Conservation (phyloP, 257 asterid species). For the Solanum chiquidenum region DNA sequence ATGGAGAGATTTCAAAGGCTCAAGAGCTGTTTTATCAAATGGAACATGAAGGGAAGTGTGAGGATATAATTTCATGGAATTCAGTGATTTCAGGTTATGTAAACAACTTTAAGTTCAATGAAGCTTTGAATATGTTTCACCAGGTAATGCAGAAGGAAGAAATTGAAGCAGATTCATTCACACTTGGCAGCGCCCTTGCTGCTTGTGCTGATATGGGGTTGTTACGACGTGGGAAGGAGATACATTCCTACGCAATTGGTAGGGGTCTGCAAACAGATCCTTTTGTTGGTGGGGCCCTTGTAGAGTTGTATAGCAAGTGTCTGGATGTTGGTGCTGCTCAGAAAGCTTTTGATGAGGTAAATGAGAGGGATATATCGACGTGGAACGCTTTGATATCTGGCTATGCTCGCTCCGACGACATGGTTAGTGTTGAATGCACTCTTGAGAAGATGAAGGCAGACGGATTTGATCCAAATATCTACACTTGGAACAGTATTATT, state of each 20-base stretch:
- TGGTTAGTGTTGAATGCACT: constrained; percentile 20
- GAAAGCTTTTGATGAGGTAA: constrained; percentile 32
- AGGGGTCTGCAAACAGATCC: constrained; percentile 44
- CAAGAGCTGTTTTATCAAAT: constrained; percentile 50
- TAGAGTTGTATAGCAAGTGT: constrained; percentile 58
- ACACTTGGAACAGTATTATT: constrained; percentile 72
- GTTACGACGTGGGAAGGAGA: constrained; percentile 31
- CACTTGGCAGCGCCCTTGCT: constrained; percentile 55
- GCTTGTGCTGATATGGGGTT: constrained; percentile 41
- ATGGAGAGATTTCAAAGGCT: constrained; percentile 40
- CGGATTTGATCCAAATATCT: constrained; percentile 51
- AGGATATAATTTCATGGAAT: constrained; percentile 64
- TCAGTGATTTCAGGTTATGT: constrained; percentile 74
- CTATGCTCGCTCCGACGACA: constrained; percentile 32
- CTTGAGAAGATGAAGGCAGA: constrained; percentile 49
- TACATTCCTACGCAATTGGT: constrained; percentile 51
- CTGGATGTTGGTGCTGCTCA: constrained; percentile 48
- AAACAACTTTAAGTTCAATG: constrained; percentile 38
- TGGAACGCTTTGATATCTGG: constrained; percentile 69
- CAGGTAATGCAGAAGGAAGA: constrained; percentile 24
- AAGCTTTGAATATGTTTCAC: constrained; percentile 36
- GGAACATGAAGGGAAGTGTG: constrained; percentile 37
- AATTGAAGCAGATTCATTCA: constrained; percentile 52
- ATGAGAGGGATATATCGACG: constrained; percentile 41
- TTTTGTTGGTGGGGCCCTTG: constrained; percentile 68